Base-by-base conservation (phyloP, 2,329 filamentous ascomycete genomes). In the Penicillium olsonii region DNA sequence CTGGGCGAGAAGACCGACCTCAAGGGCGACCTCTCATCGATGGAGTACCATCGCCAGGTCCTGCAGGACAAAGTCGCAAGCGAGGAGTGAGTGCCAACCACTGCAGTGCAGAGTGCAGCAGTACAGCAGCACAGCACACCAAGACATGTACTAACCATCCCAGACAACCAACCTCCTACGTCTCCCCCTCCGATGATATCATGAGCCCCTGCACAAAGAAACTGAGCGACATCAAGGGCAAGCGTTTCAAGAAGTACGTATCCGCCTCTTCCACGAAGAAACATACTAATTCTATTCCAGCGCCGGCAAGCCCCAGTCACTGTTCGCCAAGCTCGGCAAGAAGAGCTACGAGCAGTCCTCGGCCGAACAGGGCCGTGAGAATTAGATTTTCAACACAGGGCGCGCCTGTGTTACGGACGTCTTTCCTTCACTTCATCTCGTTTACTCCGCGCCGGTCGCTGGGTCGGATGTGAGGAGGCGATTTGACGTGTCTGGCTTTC, bases 201-300 rank as follows among this genome's bases (percentile, higher is more conserved):
- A 75, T 76, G 69, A 77, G 74, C 42, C 76, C 76, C 3, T 76
- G 75, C 51, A 76, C 75, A 22, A 75, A 76, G 68, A 78, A 78
- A 45, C 47, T 78, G 61, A 75, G 70, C 43, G 71, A 77, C 48
- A 63, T 78, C 46, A 78, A 78, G 68, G 72, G 72, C 31, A 77
- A 77, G 69, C 69, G 73, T 20, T 76, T 77, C 48, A 73, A 73
- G 61, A 76, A 73, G 74, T 76, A 66, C 42, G 66, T 31, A n/a
- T n/a, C n/a, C n/a, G n/a, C n/a, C n/a, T n/a, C n/a, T n/a, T n/a
- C n/a, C n/a, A n/a, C n/a, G 42, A 33, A n/a, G 15, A 4, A 7
- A 24, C 5, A 24, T 37, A 18, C 45, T 55, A 55, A 54, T 35
- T 48, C 34, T 24, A 4, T n/a, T 31, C 34, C 38, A 73, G 69